Evolutionary conservation across 768 basidiomycete genomes (phyloP).

Genomic region (Hydnomerulius pinastri): DNA sequence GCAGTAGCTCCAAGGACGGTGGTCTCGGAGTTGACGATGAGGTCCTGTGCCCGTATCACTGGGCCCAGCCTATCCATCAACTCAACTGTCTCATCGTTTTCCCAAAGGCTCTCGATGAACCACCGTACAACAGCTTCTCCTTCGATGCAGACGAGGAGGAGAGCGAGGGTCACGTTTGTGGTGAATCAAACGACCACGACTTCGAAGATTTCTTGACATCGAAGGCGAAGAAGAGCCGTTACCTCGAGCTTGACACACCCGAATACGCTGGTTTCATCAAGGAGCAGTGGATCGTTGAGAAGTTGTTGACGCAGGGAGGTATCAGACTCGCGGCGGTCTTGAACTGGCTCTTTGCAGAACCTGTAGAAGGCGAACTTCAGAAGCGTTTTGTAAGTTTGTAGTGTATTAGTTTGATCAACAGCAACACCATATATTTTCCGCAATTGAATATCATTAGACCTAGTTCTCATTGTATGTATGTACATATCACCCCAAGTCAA

Average conservation of each 20-base stretch:
- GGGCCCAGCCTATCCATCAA: constrained; percentile 70
- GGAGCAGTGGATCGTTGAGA: constrained; percentile 73
- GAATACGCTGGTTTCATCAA: constrained; percentile 73
- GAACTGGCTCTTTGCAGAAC: constrained; percentile 64
- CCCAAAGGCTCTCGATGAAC: constrained; percentile 67
- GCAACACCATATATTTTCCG: neutral
- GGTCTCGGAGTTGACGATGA: constrained; percentile 50
- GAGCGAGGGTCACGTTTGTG: neutral
- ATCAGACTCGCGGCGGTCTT: constrained; percentile 81
- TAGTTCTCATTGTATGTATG: neutral
- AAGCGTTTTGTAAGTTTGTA: constrained; percentile 4
- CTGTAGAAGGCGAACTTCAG: neutral
- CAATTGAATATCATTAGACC: neutral
- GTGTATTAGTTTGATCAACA: neutral
- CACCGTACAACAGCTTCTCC: constrained; percentile 36
- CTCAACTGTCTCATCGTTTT: constrained; percentile 86
- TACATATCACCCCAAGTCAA: too few species aligned
- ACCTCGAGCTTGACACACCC: constrained; percentile 80
- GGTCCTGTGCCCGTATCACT: constrained; percentile 72
- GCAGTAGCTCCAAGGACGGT: constrained; percentile 20
- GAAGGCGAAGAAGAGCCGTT: constrained; percentile 27
- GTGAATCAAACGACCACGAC: neutral
- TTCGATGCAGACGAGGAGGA: constrained; percentile 14
- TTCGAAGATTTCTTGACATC: neutral
- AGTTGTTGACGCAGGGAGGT: constrained; percentile 80